Evolutionary conservation across 768 basidiomycete species (phyloP), one percentile per base, ranked within the genome.

Genomic region (Suillus subluteus): DNA sequence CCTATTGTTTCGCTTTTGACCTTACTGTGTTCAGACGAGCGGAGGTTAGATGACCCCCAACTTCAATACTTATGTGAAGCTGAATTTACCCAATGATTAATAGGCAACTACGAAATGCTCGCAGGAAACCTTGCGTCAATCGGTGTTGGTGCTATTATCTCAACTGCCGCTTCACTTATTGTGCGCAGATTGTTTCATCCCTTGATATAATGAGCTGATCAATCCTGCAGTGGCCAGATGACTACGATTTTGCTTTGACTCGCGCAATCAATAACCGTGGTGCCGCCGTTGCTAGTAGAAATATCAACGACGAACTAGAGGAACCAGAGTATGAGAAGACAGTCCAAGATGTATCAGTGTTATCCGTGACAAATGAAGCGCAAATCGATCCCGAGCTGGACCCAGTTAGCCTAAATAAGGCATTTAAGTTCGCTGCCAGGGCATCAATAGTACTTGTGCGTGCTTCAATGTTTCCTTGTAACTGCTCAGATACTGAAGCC

Each of bases 101-200:
- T 65, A 76, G 82, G 81, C 23, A 84, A 87, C 74, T 82, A 82
- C 65, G 84, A 86, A 72, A 96, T 98, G 94, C 83, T 98, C 18
- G 89, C 94, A 0, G 96, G 96, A 3, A 96, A 96, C 78, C 79
- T 97, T n/a, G 90, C 89, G 2, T 89, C 94, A 2, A 92, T 96
- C 69, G 91, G 87, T 35, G 82, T 92, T 15, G 93, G 94, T 9
- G 94, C 85, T 4, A 89, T 98, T 64, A 81, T 98, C 68, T 85
- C 94, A 3, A 82, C 88, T 30, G 80, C 78, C 4, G 78, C 84
- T 43, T 94, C 94, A 0, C 75, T 88, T 56, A 80, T 95, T 30
- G 90, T 91, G 73, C 66, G 87, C 77, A 8, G 6, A 30, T 4
- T 4, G 59, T 58, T 18, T 0, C n/a, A 38, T 58, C 32, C 21